Evolutionary conservation across 1,284 basidiomycete species (phyloP).

Genomic region (Heliocybe sulcata): DNA sequence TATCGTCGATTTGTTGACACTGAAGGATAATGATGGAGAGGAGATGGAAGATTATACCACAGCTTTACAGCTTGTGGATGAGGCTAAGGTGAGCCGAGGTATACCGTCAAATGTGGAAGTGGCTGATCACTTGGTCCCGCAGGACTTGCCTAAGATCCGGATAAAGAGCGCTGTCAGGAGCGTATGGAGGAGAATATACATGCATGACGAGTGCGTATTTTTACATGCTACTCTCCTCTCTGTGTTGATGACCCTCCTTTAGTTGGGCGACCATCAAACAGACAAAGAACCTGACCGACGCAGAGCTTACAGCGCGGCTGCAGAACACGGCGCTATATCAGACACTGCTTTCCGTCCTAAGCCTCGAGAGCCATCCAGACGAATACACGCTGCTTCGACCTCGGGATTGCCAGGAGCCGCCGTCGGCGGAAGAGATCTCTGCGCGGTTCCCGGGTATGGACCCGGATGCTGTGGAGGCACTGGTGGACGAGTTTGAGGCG

Average conservation of each 20-base stretch:
- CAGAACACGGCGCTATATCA: slow-evolving; percentile 63
- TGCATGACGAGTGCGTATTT: slow-evolving; percentile 75
- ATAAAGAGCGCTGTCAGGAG: slow-evolving; percentile 61
- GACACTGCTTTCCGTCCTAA: slow-evolving; percentile 45
- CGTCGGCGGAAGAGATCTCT: slow-evolving; percentile 47
- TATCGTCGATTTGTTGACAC: slow-evolving; percentile 58
- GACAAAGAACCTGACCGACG: slow-evolving; percentile 64
- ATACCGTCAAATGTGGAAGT: background rate
- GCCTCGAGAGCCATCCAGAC: slow-evolving; percentile 28
- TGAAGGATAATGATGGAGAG: slow-evolving; percentile 55
- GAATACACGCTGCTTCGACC: slow-evolving; percentile 47
- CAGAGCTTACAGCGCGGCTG: slow-evolving; percentile 59
- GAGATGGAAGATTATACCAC: slow-evolving; percentile 55
- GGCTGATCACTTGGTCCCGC: slow-evolving; percentile 5
- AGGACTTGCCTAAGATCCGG: slow-evolving; percentile 68
- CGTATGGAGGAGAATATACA: slow-evolving; percentile 83
- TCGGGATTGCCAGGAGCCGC: slow-evolving; percentile 43
- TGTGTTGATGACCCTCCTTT: slow-evolving; percentile 5
- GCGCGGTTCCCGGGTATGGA: slow-evolving; percentile 68
- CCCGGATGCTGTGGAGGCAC: slow-evolving; percentile 48
- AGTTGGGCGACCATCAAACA: slow-evolving; percentile 70
- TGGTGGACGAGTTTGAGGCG: slow-evolving; percentile 48
- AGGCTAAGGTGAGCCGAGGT: slow-evolving; percentile 37
- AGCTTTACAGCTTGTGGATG: slow-evolving; percentile 54
- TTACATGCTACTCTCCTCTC: background rate